Conservation (phyloP, 1,284 basidiomycete genomes). For the Puccinia novopanici region DNA sequence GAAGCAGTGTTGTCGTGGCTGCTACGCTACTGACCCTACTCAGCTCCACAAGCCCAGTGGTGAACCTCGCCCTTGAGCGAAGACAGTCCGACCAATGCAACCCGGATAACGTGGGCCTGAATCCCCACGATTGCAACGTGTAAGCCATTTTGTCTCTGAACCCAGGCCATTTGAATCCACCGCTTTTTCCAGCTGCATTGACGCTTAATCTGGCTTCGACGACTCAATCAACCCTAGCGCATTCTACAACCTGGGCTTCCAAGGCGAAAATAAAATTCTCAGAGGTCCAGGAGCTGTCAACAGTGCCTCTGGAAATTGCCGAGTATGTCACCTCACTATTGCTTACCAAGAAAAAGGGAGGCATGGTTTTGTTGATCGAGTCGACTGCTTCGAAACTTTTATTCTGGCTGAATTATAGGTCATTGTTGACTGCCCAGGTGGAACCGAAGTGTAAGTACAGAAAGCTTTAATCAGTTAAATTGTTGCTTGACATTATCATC, state of each 20-base stretch:
- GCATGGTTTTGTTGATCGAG: not conserved
- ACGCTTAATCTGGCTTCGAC: not conserved
- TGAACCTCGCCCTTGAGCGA: not conserved
- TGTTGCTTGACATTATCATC: not conserved
- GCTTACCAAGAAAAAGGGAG: not conserved
- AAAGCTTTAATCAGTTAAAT: not conserved
- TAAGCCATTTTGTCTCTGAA: not conserved
- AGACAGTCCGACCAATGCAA: not conserved
- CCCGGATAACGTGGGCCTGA: not conserved
- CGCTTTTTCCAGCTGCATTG: not conserved
- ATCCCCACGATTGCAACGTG: conserved; percentile 2
- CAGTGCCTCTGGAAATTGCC: conserved; percentile 2
- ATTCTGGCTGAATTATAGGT: not conserved
- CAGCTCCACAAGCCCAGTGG: not conserved
- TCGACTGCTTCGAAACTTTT: not conserved
- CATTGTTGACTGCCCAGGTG: not conserved
- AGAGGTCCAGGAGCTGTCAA: not conserved
- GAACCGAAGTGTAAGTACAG: not conserved
- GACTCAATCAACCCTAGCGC: not conserved
- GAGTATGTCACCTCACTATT: not conserved
- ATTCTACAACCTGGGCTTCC: not conserved
- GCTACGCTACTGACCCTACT: not conserved
- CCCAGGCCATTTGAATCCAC: not conserved
- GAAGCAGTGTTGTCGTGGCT: not conserved
- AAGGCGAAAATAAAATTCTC: not conserved